A percentile compares a stretch with the other conserved stretches of the same genome.
Evolutionary conservation across 352 stramenopile species (phyloP).

Genomic region (Vaucheria bursata): DNA sequence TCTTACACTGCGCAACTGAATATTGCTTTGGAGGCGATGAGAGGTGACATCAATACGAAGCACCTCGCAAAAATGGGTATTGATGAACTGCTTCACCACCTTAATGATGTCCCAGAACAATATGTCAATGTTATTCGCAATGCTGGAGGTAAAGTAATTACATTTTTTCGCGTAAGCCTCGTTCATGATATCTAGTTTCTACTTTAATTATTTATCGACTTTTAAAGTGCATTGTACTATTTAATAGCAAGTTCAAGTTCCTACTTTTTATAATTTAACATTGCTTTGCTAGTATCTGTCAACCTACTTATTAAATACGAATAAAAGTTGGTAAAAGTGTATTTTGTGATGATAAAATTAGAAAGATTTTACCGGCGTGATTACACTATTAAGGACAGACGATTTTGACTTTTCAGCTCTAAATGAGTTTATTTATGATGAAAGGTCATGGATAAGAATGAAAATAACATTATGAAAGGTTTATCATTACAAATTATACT

Average conservation of each 20-base stretch:
- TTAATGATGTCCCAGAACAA: slow-evolving; percentile 39
- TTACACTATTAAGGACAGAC: no score
- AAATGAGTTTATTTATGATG: no score
- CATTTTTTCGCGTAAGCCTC: background rate
- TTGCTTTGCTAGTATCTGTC: background rate
- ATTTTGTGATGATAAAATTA: no score
- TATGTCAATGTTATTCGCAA: slow-evolving; percentile 1
- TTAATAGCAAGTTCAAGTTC: no score
- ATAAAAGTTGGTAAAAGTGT: background rate
- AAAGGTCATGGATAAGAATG: no score
- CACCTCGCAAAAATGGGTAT: slow-evolving; percentile 49
- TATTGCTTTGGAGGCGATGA: slow-evolving; percentile 38
- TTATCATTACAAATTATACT: no score
- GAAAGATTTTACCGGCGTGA: no score
- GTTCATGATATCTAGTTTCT: background rate
- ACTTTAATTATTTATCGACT: no score
- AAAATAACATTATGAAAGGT: no score
- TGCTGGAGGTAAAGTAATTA: slow-evolving; percentile 4
- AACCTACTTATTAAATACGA: background rate
- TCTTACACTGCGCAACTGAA: slow-evolving; percentile 41
- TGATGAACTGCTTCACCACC: slow-evolving; percentile 44
- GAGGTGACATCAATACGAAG: slow-evolving; percentile 35
- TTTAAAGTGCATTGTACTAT: no score
- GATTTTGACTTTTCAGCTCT: no score
- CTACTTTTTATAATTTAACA: background rate